A percentile compares a stretch with the other conserved stretches of the same genome.
Conservation (phyloP, 305 asterid species). For the Fraxinus velutina region DNA sequence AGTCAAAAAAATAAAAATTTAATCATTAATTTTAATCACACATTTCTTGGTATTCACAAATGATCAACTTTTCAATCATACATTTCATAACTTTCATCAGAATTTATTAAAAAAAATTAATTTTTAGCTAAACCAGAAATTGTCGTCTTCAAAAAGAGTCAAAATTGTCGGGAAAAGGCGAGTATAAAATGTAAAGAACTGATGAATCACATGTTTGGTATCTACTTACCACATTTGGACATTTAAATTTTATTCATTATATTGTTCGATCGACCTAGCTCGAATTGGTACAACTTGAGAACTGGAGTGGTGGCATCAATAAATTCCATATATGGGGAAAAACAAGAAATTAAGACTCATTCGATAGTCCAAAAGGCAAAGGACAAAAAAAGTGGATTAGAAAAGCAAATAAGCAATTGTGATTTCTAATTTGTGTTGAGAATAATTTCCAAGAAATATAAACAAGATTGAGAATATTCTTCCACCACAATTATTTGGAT, state of each 20-base stretch:
- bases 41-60: not conserved
- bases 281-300: not conserved
- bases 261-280: not conserved
- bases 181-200: not conserved
- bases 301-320: not conserved
- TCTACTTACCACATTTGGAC: not conserved
- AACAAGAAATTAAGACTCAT: not conserved
- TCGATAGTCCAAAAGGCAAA: not conserved
- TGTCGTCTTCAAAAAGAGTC: not conserved
- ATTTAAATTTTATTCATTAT: not conserved
- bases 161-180: not conserved
- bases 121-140: not conserved
- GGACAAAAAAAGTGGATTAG: conserved; percentile 34
- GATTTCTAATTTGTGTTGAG: conserved; percentile 14
- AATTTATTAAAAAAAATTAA: too few species aligned
- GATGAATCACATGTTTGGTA: not conserved
- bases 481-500: conserved; percentile 35
- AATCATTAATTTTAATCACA: not conserved
- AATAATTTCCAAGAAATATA: conserved; percentile 23
- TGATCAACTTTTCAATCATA: not conserved
- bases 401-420: conserved; percentile 22
- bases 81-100: not conserved
- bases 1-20: too few species aligned
- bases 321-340: not conserved
- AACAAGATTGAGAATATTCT: conserved; percentile 26